A percentile compares a stretch with the other conserved stretches of the same genome.
Conservation (phyloP, 352 stramenopile species). For the Phytophthora aleatoria region DNA sequence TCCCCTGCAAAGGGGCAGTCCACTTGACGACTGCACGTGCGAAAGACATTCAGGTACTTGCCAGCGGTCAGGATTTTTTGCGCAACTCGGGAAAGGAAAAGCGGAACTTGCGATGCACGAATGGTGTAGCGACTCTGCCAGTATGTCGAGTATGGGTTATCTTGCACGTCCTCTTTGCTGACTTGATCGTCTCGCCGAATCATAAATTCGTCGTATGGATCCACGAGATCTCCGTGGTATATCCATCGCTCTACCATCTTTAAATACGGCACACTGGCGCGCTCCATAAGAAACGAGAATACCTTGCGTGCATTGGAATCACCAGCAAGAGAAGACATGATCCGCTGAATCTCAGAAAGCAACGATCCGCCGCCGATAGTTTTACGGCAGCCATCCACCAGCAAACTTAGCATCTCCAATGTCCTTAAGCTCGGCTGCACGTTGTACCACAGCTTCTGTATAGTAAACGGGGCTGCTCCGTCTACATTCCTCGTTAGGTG, state of each 20-base stretch:
- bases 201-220: constrained; percentile 94
- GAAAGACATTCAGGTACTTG: constrained; percentile 93
- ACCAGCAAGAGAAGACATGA: constrained; percentile 78
- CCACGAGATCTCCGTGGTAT: constrained; percentile 87
- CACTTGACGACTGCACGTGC: constrained; percentile 77
- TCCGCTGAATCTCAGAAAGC: constrained; percentile 90
- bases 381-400: constrained; percentile 74
- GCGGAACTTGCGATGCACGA: constrained; percentile 76
- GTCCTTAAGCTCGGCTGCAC: constrained; percentile 91
- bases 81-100: constrained; percentile 76
- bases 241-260: constrained; percentile 92
- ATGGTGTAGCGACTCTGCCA: constrained; percentile 90
- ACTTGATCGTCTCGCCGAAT: constrained; percentile 82
- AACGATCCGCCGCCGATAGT: constrained; percentile 90
- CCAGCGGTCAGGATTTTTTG: constrained; percentile 90
- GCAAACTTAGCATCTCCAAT: constrained; percentile 91
- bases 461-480: constrained; percentile 53
- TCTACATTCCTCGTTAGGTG: constrained; percentile 56
- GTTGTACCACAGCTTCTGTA: constrained; percentile 94
- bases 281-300: constrained; percentile 86
- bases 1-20: constrained; percentile 81
- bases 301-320: constrained; percentile 80
- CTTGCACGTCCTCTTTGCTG: constrained; percentile 81
- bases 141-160: constrained; percentile 91
- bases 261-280: constrained; percentile 86